Conservation (phyloP, 805 yeast species). For the Starmera pachycereana region DNA sequence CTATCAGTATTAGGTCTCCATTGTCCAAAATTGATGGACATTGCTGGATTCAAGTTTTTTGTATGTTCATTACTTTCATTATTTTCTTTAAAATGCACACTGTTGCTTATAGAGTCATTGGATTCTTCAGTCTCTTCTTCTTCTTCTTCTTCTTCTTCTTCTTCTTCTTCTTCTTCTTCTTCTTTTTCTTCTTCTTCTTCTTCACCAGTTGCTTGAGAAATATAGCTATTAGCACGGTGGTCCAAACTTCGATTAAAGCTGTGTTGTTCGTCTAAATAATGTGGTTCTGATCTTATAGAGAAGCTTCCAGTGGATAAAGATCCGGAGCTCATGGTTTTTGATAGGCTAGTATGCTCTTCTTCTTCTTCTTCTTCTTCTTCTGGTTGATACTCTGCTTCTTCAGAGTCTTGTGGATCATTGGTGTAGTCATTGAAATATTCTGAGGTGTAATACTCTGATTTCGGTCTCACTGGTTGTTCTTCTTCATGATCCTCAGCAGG, state of each 20-base stretch:
- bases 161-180: background rate
- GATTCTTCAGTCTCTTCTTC: background rate
- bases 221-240: slow-evolving; percentile 7
- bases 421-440: slow-evolving; percentile 19
- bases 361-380: background rate
- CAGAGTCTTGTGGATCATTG: slow-evolving; percentile 2
- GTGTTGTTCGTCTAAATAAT: slow-evolving; percentile 13
- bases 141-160: background rate
- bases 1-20: slow-evolving; percentile 52
- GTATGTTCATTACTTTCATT: background rate
- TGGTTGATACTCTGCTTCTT: background rate
- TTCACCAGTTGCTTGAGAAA: slow-evolving; percentile 4
- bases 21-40: slow-evolving; percentile 34
- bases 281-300: slow-evolving; percentile 18
- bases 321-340: slow-evolving; percentile 13
- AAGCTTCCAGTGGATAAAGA: slow-evolving; percentile 22
- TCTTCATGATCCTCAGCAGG: too few relatives aligned
- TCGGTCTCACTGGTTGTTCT: background rate
- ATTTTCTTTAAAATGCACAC: background rate
- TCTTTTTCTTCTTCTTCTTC: slow-evolving; percentile 1
- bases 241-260: slow-evolving; percentile 10
- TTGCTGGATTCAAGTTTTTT: slow-evolving; percentile 13
- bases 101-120: background rate
- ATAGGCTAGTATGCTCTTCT: background rate
- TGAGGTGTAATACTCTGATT: slow-evolving; percentile 13